These are phyloP conservation scores for Amphicarpaea edgeworthii DNA, from an alignment of 306 rosid genomes.

Conservation along the genomic window DNA sequence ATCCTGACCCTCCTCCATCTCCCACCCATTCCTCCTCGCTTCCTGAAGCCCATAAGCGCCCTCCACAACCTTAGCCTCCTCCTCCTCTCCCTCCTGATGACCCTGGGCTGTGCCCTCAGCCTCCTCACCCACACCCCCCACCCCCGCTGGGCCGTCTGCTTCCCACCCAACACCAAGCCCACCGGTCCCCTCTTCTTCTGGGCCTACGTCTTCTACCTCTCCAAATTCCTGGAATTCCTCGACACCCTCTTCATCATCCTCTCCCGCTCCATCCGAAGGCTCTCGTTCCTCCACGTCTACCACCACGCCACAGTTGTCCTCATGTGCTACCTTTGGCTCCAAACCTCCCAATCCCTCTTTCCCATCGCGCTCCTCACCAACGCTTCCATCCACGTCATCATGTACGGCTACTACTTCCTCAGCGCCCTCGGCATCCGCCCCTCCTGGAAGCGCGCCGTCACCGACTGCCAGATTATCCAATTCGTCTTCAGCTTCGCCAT, in stretches of 20 bases:
- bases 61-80: constrained; percentile 74
- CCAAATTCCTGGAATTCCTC: constrained; percentile 74
- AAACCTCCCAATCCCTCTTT: constrained; percentile 75
- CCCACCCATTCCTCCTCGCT: constrained; percentile 44
- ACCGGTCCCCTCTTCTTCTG: constrained; percentile 91
- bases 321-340: constrained; percentile 85
- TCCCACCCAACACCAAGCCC: constrained; percentile 63
- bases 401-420: constrained; percentile 83
- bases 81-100: constrained; percentile 71
- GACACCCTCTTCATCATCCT: constrained; percentile 82
- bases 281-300: constrained; percentile 92
- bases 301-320: constrained; percentile 84
- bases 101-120: constrained; percentile 63
- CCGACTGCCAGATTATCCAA: constrained; percentile 84
- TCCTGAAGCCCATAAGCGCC: constrained; percentile 62
- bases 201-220: constrained; percentile 94
- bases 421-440: constrained; percentile 68
- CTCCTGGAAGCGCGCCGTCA: constrained; percentile 79
- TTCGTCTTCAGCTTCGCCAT: constrained; percentile 76
- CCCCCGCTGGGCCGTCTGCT: constrained; percentile 61
- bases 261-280: constrained; percentile 61
- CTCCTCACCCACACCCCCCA: constrained; percentile 53
- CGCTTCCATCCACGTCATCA: constrained; percentile 77
- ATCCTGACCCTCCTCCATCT: constrained; percentile 55
- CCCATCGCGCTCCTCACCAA: constrained; percentile 83